These are phyloP conservation scores for Obelidium mucronatum DNA, from an alignment of 192 early-diverging fungal species.

Conservation along the genomic window DNA sequence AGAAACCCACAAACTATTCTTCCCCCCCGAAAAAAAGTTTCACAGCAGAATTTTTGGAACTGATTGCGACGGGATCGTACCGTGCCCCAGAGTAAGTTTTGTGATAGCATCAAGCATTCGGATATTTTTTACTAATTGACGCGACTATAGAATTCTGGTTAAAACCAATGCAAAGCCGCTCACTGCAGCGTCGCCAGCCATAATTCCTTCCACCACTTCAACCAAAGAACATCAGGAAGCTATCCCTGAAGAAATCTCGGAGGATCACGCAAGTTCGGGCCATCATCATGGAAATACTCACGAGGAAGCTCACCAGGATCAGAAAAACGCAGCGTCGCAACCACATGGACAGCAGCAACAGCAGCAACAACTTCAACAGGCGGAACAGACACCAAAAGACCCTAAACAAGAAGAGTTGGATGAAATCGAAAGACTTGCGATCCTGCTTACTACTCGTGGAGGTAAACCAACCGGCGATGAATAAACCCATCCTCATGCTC, in stretches of 20 bases:
- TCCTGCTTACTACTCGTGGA: conserved; percentile 19
- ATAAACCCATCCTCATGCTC: neutral
- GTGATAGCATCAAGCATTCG: too few species aligned
- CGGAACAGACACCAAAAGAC: neutral
- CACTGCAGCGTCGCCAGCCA: too few species aligned
- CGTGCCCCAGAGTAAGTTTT: conserved; percentile 7
- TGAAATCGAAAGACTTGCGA: conserved; percentile 27
- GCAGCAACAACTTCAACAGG: neutral
- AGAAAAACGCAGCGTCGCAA: neutral
- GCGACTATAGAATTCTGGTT: too few species aligned
- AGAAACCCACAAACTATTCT: too few species aligned
- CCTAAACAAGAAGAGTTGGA: conserved; percentile 16
- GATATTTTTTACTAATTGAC: too few species aligned
- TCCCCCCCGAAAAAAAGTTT: too few species aligned
- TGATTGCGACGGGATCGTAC: conserved; percentile 3
- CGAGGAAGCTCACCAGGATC: neutral
- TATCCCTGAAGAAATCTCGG: neutral
- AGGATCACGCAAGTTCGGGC: neutral
- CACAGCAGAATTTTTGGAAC: conserved; percentile 11
- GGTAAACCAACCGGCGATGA: too few species aligned
- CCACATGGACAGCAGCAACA: too few species aligned
- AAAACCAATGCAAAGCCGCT: too few species aligned
- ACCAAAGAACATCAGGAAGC: neutral
- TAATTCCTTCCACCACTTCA: neutral
- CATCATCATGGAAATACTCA: neutral